Evolutionary conservation across 805 yeast genomes (phyloP).

Genomic region (Starmera dryadoides): DNA sequence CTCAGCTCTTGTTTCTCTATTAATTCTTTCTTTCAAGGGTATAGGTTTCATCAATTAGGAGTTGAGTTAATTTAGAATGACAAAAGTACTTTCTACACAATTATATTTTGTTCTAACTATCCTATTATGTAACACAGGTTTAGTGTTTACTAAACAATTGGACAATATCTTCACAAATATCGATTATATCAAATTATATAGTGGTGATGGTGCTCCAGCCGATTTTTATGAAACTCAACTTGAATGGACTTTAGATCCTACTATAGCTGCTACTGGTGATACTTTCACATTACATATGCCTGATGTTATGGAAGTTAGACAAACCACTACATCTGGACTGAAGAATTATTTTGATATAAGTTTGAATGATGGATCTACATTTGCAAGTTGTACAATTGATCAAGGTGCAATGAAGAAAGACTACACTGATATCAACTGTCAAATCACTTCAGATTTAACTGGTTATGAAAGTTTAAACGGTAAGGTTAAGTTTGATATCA

Average conservation of each 20-base stretch:
- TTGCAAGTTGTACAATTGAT: constrained; percentile 8
- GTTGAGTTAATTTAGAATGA: too few species aligned
- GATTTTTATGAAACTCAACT: constrained; percentile 5
- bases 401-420: constrained; percentile 7
- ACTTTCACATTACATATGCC: constrained; percentile 10
- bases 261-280: constrained; percentile 7
- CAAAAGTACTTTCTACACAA: too few species aligned
- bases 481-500: constrained; percentile 2
- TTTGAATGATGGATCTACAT: constrained; percentile 1
- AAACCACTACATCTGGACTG: background rate
- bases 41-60: too few species aligned
- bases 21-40: too few species aligned
- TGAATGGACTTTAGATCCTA: constrained; percentile 5
- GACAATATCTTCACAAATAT: background rate
- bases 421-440: constrained; percentile 4
- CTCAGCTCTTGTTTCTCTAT: too few species aligned
- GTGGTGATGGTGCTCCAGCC: constrained; percentile 1
- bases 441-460: constrained; percentile 4
- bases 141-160: background rate
- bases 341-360: background rate
- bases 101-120: too few species aligned
- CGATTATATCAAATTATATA: background rate
- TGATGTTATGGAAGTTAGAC: constrained; percentile 8
- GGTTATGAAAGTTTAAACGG: constrained; percentile 3
- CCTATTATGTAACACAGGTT: too few species aligned